Conservation (phyloP, 2,329 filamentous ascomycete genomes). For the Cercospora zeae-maydis region DNA sequence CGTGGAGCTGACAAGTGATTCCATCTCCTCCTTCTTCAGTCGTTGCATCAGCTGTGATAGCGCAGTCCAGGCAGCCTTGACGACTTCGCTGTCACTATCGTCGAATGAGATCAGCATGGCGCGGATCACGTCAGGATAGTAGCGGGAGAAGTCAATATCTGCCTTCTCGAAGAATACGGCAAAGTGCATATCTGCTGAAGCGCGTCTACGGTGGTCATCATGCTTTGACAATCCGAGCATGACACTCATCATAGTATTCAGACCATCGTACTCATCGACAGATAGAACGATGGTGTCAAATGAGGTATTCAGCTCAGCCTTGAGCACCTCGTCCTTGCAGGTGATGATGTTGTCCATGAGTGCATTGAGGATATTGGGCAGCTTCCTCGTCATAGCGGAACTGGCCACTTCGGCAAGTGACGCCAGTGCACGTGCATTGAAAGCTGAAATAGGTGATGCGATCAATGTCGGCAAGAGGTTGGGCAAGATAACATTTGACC, state of each 20-base stretch:
- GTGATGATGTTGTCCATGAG: conserved; percentile 89
- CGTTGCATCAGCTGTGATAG: conserved; percentile 83
- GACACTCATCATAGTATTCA: conserved; percentile 94
- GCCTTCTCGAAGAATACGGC: conserved; percentile 79
- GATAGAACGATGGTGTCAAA: conserved; percentile 89
- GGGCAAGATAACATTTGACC: conserved; percentile 93
- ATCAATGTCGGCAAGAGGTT: conserved; percentile 93
- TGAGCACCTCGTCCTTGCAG: conserved; percentile 70
- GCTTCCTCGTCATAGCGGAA: conserved; percentile 80
- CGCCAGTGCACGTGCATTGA: conserved; percentile 91
- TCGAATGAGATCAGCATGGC: conserved; percentile 88
- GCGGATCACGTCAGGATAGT: conserved; percentile 92
- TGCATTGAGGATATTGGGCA: conserved; percentile 87
- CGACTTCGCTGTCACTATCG: conserved; percentile 75
- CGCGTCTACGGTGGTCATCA: conserved; percentile 81
- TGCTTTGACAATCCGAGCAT: conserved; percentile 85
- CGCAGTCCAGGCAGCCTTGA: conserved; percentile 85
- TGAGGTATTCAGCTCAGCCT: conserved; percentile 68
- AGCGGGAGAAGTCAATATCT: conserved; percentile 86
- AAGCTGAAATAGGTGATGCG: conserved; percentile 82
- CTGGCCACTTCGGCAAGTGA: conserved; percentile 90
- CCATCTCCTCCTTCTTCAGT: conserved; percentile 97
- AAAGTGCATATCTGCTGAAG: conserved; percentile 73
- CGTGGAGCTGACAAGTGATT: conserved; percentile 80
- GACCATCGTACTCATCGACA: conserved; percentile 91